phyloP scores from a whole-genome alignment of 163 green algal genomes.

The Picocystis sp. region DNA sequence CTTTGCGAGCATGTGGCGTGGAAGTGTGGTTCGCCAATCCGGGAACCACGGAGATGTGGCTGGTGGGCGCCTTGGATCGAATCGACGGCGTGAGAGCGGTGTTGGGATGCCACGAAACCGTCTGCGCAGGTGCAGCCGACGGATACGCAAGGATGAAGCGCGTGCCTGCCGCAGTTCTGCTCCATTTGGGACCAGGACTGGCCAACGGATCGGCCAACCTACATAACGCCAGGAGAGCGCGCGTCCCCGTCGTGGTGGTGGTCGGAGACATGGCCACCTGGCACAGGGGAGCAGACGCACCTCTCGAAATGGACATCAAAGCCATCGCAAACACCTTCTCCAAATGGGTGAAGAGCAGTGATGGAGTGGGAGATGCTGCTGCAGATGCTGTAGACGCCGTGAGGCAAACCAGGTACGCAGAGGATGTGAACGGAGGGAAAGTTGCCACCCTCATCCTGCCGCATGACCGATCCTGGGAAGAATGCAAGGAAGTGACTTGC shows the following conservation, averaged over 20 bases:
- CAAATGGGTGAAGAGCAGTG: slow-evolving; percentile 4
- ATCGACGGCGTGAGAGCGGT: slow-evolving; percentile 32
- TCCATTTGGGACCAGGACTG: slow-evolving; percentile 75
- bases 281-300: slow-evolving; percentile 43
- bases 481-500: not conserved
- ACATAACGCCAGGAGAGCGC: slow-evolving; percentile 46
- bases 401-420: slow-evolving; percentile 4
- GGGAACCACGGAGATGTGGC: slow-evolving; percentile 70
- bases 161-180: slow-evolving; percentile 41
- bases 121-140: slow-evolving; percentile 43
- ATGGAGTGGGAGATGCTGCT: slow-evolving; percentile 2
- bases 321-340: slow-evolving; percentile 8
- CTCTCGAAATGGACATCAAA: slow-evolving; percentile 50
- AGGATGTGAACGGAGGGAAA: slow-evolving; percentile 12
- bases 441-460: slow-evolving; percentile 60
- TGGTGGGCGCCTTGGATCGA: slow-evolving; percentile 30
- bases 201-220: slow-evolving; percentile 61
- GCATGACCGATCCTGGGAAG: slow-evolving; percentile 48
- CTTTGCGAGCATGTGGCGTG: slow-evolving; percentile 14
- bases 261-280: slow-evolving; percentile 74
- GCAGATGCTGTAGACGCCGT: slow-evolving; percentile 11
- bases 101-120: slow-evolving; percentile 65
- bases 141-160: slow-evolving; percentile 45
- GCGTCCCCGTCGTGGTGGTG: slow-evolving; percentile 46
- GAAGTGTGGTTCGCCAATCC: slow-evolving; percentile 66